Conservation (phyloP, 2,329 filamentous ascomycete genomes). For the Fusarium clavum region DNA sequence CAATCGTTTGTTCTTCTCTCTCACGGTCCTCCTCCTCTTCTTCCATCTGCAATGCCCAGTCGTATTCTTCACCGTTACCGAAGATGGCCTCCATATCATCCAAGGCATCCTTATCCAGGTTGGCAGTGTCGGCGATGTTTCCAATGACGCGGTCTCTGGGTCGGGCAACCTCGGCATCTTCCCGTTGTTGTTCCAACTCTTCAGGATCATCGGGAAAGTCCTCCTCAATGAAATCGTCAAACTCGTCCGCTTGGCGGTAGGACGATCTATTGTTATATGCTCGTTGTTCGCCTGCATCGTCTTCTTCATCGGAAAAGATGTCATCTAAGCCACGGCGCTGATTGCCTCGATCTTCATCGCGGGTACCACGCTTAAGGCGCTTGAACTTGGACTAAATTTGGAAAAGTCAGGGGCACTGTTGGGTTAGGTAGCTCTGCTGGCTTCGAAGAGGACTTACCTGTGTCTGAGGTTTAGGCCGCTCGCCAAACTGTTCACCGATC, state of each 20-base stretch:
- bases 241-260: conserved; percentile 78
- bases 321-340: conserved; percentile 82
- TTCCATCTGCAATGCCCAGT: conserved; percentile 91
- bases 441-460: conserved; percentile 70
- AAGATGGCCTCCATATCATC: conserved; percentile 98
- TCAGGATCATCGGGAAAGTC: conserved; percentile 91
- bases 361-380: conserved; percentile 91
- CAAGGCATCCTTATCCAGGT: conserved; percentile 89
- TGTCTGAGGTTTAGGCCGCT: conserved; percentile 68
- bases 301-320: conserved; percentile 96
- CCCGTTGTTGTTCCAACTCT: conserved; percentile 77
- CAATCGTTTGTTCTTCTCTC: conserved; percentile 83
- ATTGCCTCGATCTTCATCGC: conserved; percentile 72
- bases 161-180: conserved; percentile 89
- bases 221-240: conserved; percentile 97
- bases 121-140: conserved; percentile 80
- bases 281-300: conserved; percentile 71
- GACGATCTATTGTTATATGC: conserved; percentile 58
- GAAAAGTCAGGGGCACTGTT: conserved; percentile 4
- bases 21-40: conserved; percentile 84
- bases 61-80: conserved; percentile 93
- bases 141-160: conserved; percentile 78
- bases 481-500: conserved; percentile 84
- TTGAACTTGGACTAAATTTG: conserved; percentile 84
- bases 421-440: background rate